A percentile compares a stretch with the other conserved stretches of the same genome.
phyloP scores from a whole-genome alignment of 306 rosid genomes.

The Spatholobus suberectus region DNA sequence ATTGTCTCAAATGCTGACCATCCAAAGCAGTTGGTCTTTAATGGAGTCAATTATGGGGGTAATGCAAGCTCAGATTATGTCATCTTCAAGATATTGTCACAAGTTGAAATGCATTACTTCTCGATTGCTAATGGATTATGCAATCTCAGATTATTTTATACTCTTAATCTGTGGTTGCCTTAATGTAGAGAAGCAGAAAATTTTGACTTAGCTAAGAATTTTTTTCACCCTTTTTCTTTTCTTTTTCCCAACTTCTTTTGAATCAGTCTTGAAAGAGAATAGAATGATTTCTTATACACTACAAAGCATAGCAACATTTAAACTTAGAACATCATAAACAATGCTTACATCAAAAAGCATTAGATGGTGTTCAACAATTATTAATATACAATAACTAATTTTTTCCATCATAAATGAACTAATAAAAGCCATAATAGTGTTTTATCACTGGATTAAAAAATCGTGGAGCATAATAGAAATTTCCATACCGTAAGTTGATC shows the following conservation, averaged over 20 bases:
- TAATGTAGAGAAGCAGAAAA: slow-evolving; percentile 71
- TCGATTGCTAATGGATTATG: slow-evolving; percentile 51
- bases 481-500: slow-evolving; percentile 84
- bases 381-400: neutral
- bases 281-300: slow-evolving; percentile 62
- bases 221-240: slow-evolving; percentile 12
- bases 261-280: slow-evolving; percentile 59
- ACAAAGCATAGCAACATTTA: slow-evolving; percentile 56
- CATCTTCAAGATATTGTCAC: slow-evolving; percentile 77
- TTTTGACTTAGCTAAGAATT: slow-evolving; percentile 69
- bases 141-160: slow-evolving; percentile 49
- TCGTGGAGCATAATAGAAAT: slow-evolving; percentile 3
- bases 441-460: neutral
- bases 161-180: slow-evolving; percentile 54
- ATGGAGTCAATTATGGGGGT: slow-evolving; percentile 78
- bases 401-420: neutral
- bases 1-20: slow-evolving; percentile 91
- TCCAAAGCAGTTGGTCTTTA: slow-evolving; percentile 92
- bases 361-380: neutral
- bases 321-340: slow-evolving; percentile 34
- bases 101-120: slow-evolving; percentile 77
- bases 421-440: slow-evolving; percentile 11
- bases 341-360: neutral
- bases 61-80: slow-evolving; percentile 91
- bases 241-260: slow-evolving; percentile 34